Conservation (phyloP, 2,329 filamentous ascomycete species). For the Colletotrichum echinochloae region DNA sequence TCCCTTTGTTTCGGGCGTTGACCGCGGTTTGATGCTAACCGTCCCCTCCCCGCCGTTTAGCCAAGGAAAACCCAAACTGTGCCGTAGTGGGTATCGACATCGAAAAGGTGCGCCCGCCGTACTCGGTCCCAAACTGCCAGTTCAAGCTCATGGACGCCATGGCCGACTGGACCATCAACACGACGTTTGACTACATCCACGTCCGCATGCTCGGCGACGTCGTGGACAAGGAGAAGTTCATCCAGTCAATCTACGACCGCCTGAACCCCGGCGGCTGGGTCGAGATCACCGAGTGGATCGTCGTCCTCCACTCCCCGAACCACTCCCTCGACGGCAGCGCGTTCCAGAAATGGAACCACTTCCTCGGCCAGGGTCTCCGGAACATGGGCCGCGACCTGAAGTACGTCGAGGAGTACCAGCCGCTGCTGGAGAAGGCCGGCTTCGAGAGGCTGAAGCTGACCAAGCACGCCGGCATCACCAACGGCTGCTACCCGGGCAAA, state of each 20-base stretch:
- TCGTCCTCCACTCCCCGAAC: slow-evolving; percentile 49
- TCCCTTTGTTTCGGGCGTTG: neutral
- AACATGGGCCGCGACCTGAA: slow-evolving; percentile 49
- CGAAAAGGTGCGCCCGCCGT: slow-evolving; percentile 46
- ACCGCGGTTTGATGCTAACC: slow-evolving; percentile 4
- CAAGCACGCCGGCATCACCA: slow-evolving; percentile 47
- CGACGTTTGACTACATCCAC: slow-evolving; percentile 49
- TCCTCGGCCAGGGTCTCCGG: slow-evolving; percentile 46
- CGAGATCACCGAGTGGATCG: slow-evolving; percentile 52
- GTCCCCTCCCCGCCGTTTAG: slow-evolving; percentile 18
- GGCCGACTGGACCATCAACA: slow-evolving; percentile 45
- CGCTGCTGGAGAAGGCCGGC: slow-evolving; percentile 43
- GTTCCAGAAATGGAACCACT: slow-evolving; percentile 47
- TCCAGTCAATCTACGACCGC: slow-evolving; percentile 49
- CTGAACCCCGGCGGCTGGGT: slow-evolving; percentile 42
- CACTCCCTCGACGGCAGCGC: slow-evolving; percentile 48
- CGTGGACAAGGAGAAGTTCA: slow-evolving; percentile 44
- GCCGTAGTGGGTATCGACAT: slow-evolving; percentile 49
- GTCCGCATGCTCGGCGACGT: slow-evolving; percentile 50
- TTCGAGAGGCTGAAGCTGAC: slow-evolving; percentile 46
- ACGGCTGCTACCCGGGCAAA: slow-evolving; percentile 48
- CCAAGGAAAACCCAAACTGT: slow-evolving; percentile 45
- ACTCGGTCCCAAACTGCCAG: slow-evolving; percentile 46
- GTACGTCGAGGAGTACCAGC: slow-evolving; percentile 45
- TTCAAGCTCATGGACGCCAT: slow-evolving; percentile 47